Evolutionary conservation across 345 rosid genomes (phyloP), one percentile per base, ranked within the genome.

Genomic region (Sonneratia caseolaris): DNA sequence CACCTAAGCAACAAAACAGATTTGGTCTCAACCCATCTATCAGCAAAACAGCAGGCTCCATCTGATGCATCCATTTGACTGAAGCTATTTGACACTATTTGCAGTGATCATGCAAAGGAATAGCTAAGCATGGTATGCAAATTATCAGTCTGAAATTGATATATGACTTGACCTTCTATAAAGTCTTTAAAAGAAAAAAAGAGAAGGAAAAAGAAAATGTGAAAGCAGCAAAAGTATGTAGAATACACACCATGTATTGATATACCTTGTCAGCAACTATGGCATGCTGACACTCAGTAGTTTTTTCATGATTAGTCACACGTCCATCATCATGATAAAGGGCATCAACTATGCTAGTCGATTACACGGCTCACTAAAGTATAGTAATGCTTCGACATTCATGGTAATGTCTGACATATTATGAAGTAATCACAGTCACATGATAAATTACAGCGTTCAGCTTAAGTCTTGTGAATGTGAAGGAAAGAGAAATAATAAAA

Each of bases 1-100:
- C 98, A 65, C 99, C 99, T 73, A 76, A 81, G n/a, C 61, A 66
- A 72, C 76, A 69, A 56, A 79, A 38, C 49, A 21, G 47, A 42
- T 38, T n/a, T 27, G 67, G 42, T 27, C 32, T 69, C 5, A 69
- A 24, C 16, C 68, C 27, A 27, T 62, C 66, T 27, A 62, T 35
- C 27, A 27, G 19, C 14, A 27, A 32, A 62, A 7, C 37, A 62
- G 0, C 59, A 53, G 22, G 18, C 10, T 3, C 18, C 37, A 47
- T 62, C 38, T 10, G 19, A 27, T 62, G 66, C 38, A 62, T 62
- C 66, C 66, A 62, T 18, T 57, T 57, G 35, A 35, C 38, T 13
- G 38, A 62, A 3, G 6, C 22, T 53, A 21, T 3, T 18, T 18
- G 5, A 48, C 53, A 18, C 59, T 19, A 5, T 53, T 1, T 53